Conservation (phyloP, 208 protist genomes). For the Angomonas desouzai region DNA sequence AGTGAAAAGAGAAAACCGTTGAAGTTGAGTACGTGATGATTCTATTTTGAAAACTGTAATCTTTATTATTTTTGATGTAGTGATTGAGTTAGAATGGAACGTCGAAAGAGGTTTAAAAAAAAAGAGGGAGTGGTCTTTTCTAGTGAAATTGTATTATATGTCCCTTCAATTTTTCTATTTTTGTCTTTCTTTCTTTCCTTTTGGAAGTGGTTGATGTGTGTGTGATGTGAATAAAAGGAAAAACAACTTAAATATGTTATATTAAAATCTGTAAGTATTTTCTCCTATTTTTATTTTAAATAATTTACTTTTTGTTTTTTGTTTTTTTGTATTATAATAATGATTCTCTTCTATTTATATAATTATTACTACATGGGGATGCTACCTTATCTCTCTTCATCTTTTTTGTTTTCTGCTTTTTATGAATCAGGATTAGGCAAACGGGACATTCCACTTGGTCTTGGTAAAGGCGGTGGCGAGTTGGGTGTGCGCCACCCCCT, state of each 20-base stretch:
- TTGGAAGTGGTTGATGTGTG: too few relatives aligned
- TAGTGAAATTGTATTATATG: too few relatives aligned
- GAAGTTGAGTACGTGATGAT: conserved; percentile 5
- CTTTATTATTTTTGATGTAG: background rate
- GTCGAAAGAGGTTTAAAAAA: conserved; percentile 12
- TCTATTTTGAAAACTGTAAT: conserved; percentile 4
- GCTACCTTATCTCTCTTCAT: background rate
- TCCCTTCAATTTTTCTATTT: too few relatives aligned
- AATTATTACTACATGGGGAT: background rate
- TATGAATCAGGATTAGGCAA: conserved; percentile 46
- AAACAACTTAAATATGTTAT: background rate
- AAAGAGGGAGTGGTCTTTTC: background rate
- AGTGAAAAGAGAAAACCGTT: too few relatives aligned
- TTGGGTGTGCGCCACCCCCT: conserved; percentile 76
- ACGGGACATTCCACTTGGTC: conserved; percentile 80
- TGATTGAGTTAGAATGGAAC: conserved; percentile 13
- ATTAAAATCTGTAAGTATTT: conserved; percentile 9
- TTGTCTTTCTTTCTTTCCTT: too few relatives aligned
- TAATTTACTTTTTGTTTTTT: conserved; percentile 7
- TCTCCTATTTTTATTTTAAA: background rate
- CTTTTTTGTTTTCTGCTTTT: conserved; percentile 1
- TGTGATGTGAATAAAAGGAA: conserved; percentile 16
- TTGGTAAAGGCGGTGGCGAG: conserved; percentile 71
- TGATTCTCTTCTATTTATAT: background rate
- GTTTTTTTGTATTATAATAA: conserved; percentile 3